phyloP scores from a whole-genome alignment of 371 early-diverging fungal species.

The Saksenaea vasiformis region DNA sequence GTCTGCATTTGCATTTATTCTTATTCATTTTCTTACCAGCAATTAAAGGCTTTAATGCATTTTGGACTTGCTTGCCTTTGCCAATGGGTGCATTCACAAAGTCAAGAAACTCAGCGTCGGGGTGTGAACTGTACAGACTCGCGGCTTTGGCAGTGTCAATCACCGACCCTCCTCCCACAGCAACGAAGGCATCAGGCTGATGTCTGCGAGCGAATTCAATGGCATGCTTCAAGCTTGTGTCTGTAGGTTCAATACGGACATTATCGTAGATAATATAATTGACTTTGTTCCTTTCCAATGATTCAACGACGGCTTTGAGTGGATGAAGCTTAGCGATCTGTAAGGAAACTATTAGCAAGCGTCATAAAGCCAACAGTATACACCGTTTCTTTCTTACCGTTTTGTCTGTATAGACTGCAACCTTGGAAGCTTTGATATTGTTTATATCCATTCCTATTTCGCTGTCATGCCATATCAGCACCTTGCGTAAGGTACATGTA shows the following conservation, averaged over 20 bases:
- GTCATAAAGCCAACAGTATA: constrained; percentile 10
- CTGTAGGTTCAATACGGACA: constrained; percentile 87
- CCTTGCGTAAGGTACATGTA: not conserved
- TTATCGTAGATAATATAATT: constrained; percentile 76
- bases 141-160: constrained; percentile 94
- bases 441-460: constrained; percentile 88
- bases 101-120: constrained; percentile 85
- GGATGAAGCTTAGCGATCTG: constrained; percentile 74
- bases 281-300: constrained; percentile 74
- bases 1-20: not conserved
- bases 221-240: constrained; percentile 74
- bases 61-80: constrained; percentile 74
- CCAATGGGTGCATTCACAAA: constrained; percentile 96
- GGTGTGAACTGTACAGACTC: constrained; percentile 81
- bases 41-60: constrained; percentile 79
- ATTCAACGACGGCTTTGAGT: constrained; percentile 74
- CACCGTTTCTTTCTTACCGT: constrained; percentile 50
- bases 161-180: constrained; percentile 93
- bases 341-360: constrained; percentile 17
- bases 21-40: constrained; percentile 52
- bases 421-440: constrained; percentile 80
- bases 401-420: constrained; percentile 85
- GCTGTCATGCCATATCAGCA: constrained; percentile 21
- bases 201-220: constrained; percentile 79
- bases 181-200: constrained; percentile 82